phyloP scores from a whole-genome alignment of 306 rosid species.

The Hippophae rhamnoides region DNA sequence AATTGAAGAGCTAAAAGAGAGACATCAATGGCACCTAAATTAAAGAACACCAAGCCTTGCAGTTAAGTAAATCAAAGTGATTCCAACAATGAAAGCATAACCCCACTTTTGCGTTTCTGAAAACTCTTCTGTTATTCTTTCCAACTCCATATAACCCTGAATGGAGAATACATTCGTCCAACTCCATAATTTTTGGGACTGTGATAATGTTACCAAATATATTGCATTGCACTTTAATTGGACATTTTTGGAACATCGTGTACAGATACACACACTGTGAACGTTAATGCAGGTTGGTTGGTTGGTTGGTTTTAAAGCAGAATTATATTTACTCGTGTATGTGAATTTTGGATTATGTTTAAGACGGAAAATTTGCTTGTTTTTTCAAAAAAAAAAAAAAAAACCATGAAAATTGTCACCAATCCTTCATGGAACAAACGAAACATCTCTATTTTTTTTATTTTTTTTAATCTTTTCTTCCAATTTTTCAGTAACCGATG shows the following conservation, averaged over 20 bases:
- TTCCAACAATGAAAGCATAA: conserved; percentile 40
- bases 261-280: conserved; percentile 23
- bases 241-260: conserved; percentile 27
- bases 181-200: conserved; percentile 22
- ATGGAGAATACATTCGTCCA: conserved; percentile 19
- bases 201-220: conserved; percentile 24
- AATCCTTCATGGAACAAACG: no score
- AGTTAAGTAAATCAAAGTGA: conserved; percentile 71
- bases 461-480: no score
- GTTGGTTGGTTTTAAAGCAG: conserved; percentile 37
- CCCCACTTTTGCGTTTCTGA: conserved; percentile 64
- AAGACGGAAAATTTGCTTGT: background rate
- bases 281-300: conserved; percentile 3
- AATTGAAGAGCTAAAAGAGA: conserved; percentile 79
- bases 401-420: no score
- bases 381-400: no score
- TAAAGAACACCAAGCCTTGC: conserved; percentile 80
- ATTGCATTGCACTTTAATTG: conserved; percentile 40
- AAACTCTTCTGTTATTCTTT: conserved; percentile 35
- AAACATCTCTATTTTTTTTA: no score
- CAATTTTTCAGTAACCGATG: no score
- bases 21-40: conserved; percentile 75
- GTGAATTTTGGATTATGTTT: conserved; percentile 26
- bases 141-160: conserved; percentile 44
- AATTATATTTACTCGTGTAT: conserved; percentile 19